Percentiles rank a stretch among this genome's conserved stretches.
Evolutionary conservation across 1,139 yeast species (phyloP).

Genomic region (Taphrina betulina): DNA sequence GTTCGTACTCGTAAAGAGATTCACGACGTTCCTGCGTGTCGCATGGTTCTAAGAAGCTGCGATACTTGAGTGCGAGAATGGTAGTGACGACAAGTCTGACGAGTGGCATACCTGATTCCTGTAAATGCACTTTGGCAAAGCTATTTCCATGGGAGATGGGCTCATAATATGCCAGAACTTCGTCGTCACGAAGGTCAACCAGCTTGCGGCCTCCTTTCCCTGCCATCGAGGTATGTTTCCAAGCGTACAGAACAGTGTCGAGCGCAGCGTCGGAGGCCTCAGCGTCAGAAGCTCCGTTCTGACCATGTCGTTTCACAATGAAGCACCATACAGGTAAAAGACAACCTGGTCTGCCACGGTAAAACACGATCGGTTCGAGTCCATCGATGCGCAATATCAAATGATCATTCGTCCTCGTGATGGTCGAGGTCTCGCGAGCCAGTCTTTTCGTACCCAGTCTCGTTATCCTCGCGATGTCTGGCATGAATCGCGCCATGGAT

Average conservation of each 20-base stretch:
- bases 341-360: slow-evolving; percentile 25
- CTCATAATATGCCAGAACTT: slow-evolving; percentile 21
- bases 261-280: background rate
- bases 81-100: slow-evolving; percentile 21
- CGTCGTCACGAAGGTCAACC: slow-evolving; percentile 26
- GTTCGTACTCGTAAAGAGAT: no score
- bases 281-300: background rate
- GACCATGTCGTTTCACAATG: slow-evolving; percentile 5
- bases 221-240: slow-evolving; percentile 26
- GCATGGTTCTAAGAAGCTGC: background rate
- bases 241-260: slow-evolving; percentile 16
- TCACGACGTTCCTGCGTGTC: background rate
- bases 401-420: slow-evolving; percentile 1
- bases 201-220: slow-evolving; percentile 29
- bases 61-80: slow-evolving; percentile 16
- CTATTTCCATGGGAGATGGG: slow-evolving; percentile 5
- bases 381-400: slow-evolving; percentile 19
- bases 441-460: no score
- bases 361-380: slow-evolving; percentile 20
- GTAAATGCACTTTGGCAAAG: slow-evolving; percentile 22
- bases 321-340: slow-evolving; percentile 25
- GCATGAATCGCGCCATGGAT: background rate
- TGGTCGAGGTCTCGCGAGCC: no score
- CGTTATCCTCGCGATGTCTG: no score
- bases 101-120: slow-evolving; percentile 17